Percentiles rank a stretch among this genome's conserved stretches.
Evolutionary conservation across 306 rosid genomes (phyloP).

Genomic region (Myrica gale): DNA sequence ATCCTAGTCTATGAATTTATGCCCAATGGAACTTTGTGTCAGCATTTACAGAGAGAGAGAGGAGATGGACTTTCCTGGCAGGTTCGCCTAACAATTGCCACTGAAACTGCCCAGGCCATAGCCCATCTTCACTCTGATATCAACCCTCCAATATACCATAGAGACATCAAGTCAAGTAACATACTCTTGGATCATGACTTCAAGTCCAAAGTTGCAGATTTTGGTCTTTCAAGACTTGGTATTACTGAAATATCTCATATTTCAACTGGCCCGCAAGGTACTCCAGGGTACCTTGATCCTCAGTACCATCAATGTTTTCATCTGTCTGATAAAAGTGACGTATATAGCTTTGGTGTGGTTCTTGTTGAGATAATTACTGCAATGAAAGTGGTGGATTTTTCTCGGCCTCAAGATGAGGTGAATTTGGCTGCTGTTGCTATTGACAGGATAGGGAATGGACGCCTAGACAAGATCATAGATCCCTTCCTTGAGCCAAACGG

Average conservation of each 20-base stretch:
- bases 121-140: slow-evolving; percentile 77
- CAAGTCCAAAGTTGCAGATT: slow-evolving; percentile 81
- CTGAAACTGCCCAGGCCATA: slow-evolving; percentile 86
- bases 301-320: slow-evolving; percentile 93
- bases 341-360: slow-evolving; percentile 90
- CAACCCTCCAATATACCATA: slow-evolving; percentile 76
- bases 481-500: slow-evolving; percentile 39
- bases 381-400: slow-evolving; percentile 75
- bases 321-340: slow-evolving; percentile 91
- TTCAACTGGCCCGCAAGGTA: slow-evolving; percentile 96
- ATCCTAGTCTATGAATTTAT: slow-evolving; percentile 87
- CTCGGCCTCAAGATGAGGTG: slow-evolving; percentile 71
- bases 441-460: slow-evolving; percentile 68
- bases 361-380: slow-evolving; percentile 83
- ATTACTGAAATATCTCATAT: slow-evolving; percentile 72
- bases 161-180: slow-evolving; percentile 92
- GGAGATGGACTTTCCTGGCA: slow-evolving; percentile 83
- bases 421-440: slow-evolving; percentile 68
- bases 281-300: slow-evolving; percentile 95
- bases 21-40: slow-evolving; percentile 83
- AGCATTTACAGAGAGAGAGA: slow-evolving; percentile 75
- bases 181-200: slow-evolving; percentile 66
- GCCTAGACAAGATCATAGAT: slow-evolving; percentile 66
- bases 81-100: slow-evolving; percentile 65
- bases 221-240: slow-evolving; percentile 91